A percentile compares a stretch with the other conserved stretches of the same genome.
Conservation (phyloP, 192 early-diverging fungal genomes). For the Coemansia sp. region DNA sequence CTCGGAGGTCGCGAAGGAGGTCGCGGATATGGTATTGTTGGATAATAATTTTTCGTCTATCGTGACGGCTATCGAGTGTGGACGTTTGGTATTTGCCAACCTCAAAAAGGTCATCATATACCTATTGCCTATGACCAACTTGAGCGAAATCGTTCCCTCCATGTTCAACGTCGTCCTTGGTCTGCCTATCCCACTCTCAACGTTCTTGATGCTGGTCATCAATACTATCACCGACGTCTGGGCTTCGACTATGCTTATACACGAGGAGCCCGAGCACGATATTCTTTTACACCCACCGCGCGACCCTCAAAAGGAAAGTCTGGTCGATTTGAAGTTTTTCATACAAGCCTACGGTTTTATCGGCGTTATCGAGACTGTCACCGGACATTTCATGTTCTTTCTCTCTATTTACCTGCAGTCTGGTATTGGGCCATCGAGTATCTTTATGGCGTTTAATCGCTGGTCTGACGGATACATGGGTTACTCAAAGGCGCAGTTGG, state of each 20-base stretch:
- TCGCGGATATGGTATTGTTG: slow-evolving; percentile 64
- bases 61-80: slow-evolving; percentile 72
- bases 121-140: slow-evolving; percentile 73
- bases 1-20: slow-evolving; percentile 75
- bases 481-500: slow-evolving; percentile 53
- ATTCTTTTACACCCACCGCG: slow-evolving; percentile 72
- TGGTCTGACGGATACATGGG: slow-evolving; percentile 60
- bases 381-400: slow-evolving; percentile 72
- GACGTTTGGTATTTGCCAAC: slow-evolving; percentile 85
- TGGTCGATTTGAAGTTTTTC: slow-evolving; percentile 68
- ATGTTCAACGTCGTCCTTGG: slow-evolving; percentile 79
- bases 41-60: slow-evolving; percentile 69
- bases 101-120: slow-evolving; percentile 85
- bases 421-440: slow-evolving; percentile 56
- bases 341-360: slow-evolving; percentile 77
- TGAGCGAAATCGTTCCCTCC: slow-evolving; percentile 76
- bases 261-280: slow-evolving; percentile 75
- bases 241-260: slow-evolving; percentile 66
- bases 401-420: slow-evolving; percentile 62
- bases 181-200: slow-evolving; percentile 72
- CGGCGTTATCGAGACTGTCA: slow-evolving; percentile 66
- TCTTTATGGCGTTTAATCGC: slow-evolving; percentile 59
- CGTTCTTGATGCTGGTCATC: slow-evolving; percentile 79
- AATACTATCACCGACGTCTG: slow-evolving; percentile 64
- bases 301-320: slow-evolving; percentile 62